These are phyloP conservation scores for Phoma sp. DNA, from an alignment of 2,329 filamentous ascomycete genomes.

Conservation along the genomic window DNA sequence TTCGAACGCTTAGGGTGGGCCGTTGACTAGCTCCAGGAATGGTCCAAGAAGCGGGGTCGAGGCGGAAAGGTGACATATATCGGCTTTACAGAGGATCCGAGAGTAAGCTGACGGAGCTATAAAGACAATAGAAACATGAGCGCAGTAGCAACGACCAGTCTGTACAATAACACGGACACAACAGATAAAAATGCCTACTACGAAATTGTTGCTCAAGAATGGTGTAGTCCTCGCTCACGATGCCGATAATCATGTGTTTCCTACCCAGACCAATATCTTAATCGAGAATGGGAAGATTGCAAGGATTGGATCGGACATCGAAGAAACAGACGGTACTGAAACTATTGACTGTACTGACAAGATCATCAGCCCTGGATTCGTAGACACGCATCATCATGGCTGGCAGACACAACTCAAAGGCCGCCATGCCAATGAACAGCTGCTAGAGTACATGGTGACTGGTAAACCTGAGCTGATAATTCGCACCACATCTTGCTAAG, in stretches of 20 bases:
- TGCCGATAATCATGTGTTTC: constrained; percentile 41
- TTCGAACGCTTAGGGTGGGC: too few relatives aligned
- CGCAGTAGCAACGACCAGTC: too few relatives aligned
- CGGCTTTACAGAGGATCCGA: too few relatives aligned
- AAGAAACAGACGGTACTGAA: constrained; percentile 42
- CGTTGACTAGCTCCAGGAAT: too few relatives aligned
- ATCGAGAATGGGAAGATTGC: constrained; percentile 46
- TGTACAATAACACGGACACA: not conserved
- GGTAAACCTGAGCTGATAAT: constrained; percentile 34
- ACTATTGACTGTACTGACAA: constrained; percentile 59
- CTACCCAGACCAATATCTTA: constrained; percentile 42
- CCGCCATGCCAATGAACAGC: constrained; percentile 57
- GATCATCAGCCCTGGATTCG: constrained; percentile 63
- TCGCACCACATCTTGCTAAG: constrained; percentile 46
- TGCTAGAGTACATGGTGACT: constrained; percentile 54
- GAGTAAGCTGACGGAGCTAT: not conserved
- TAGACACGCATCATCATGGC: constrained; percentile 59
- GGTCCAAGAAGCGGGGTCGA: too few relatives aligned
- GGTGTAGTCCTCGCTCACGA: constrained; percentile 50
- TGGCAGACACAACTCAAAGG: constrained; percentile 65
- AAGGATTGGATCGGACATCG: constrained; percentile 40
- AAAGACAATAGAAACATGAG: not conserved
- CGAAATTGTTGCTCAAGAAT: constrained; percentile 43
- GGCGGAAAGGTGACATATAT: too few relatives aligned
- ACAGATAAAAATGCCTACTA: not conserved